Conservation (phyloP, 306 rosid genomes). For the Trifolium repens region DNA sequence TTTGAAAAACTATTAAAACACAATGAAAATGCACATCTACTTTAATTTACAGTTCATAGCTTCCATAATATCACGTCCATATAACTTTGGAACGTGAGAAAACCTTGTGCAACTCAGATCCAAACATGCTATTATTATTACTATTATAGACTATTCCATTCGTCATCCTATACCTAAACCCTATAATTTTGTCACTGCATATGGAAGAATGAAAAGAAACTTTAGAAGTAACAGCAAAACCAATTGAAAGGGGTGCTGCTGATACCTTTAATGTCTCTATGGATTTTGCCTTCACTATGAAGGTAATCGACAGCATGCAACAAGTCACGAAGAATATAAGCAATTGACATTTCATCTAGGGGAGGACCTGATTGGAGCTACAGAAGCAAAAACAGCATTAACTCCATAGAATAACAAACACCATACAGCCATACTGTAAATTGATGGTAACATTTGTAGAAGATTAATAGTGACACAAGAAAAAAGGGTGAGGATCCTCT, state of each 20-base stretch:
- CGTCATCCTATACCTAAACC: conserved; percentile 7
- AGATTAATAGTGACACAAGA: conserved; percentile 1
- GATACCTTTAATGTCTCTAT: conserved; percentile 95
- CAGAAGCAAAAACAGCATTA: conserved; percentile 46
- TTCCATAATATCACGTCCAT: not conserved
- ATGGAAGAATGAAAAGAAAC: conserved; percentile 16
- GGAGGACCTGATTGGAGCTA: conserved; percentile 97
- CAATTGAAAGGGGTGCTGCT: conserved; percentile 13
- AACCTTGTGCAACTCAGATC: not conserved
- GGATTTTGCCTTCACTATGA: conserved; percentile 94
- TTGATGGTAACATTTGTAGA: not conserved
- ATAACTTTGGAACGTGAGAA: not conserved
- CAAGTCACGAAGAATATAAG: conserved; percentile 92
- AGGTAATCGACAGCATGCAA: conserved; percentile 94
- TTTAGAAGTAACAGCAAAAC: conserved; percentile 27
- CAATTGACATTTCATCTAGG: conserved; percentile 92
- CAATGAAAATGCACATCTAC: not conserved
- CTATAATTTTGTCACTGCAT: not conserved
- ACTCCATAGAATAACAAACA: conserved; percentile 27
- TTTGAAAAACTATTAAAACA: not conserved
- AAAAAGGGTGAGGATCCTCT: not conserved
- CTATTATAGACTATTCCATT: not conserved
- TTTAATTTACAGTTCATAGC: not conserved
- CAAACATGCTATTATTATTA: not conserved
- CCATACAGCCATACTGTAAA: conserved; percentile 14